These are phyloP conservation scores for Mycena amicta DNA, from an alignment of 768 basidiomycete genomes.

Conservation along the genomic window DNA sequence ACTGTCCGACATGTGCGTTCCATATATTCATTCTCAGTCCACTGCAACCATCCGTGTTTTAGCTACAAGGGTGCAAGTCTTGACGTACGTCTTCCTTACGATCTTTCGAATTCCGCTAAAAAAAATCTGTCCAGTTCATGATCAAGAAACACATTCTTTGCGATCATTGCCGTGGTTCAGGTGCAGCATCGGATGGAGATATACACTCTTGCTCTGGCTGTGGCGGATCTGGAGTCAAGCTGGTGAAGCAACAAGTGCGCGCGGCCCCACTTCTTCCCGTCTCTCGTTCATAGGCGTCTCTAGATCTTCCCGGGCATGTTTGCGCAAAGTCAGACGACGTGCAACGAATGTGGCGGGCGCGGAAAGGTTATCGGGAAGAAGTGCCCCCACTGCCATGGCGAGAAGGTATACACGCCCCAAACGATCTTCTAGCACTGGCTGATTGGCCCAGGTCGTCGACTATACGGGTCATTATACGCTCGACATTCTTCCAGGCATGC, in stretches of 20 bases:
- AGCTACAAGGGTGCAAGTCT: constrained; percentile 86
- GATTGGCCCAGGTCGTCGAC: constrained; percentile 54
- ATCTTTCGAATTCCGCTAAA: constrained; percentile 6
- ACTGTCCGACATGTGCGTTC: constrained; percentile 76
- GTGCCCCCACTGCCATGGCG: constrained; percentile 83
- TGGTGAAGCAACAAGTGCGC: constrained; percentile 79
- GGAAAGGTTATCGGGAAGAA: constrained; percentile 75
- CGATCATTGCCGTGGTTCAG: constrained; percentile 95
- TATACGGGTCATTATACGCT: constrained; percentile 82
- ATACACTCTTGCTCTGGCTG: constrained; percentile 88
- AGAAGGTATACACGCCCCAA: constrained; percentile 43
- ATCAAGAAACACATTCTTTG: constrained; percentile 91
- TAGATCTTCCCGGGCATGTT: constrained; percentile 95
- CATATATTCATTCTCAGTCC: neutral
- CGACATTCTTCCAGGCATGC: constrained; percentile 84
- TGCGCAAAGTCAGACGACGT: constrained; percentile 82
- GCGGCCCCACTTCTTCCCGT: too few relatives aligned
- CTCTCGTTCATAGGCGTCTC: neutral
- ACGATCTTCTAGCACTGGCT: neutral
- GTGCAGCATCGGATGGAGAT: constrained; percentile 86
- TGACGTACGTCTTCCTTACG: constrained; percentile 59
- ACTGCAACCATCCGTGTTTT: constrained; percentile 13
- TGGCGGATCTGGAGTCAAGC: constrained; percentile 80
- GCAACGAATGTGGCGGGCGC: constrained; percentile 82
- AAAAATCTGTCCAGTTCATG: constrained; percentile 67